Evolutionary conservation across 2,329 filamentous ascomycete genomes (phyloP), one percentile per base, ranked within the genome.

Genomic region (Stagonosporopsis vannaccii): DNA sequence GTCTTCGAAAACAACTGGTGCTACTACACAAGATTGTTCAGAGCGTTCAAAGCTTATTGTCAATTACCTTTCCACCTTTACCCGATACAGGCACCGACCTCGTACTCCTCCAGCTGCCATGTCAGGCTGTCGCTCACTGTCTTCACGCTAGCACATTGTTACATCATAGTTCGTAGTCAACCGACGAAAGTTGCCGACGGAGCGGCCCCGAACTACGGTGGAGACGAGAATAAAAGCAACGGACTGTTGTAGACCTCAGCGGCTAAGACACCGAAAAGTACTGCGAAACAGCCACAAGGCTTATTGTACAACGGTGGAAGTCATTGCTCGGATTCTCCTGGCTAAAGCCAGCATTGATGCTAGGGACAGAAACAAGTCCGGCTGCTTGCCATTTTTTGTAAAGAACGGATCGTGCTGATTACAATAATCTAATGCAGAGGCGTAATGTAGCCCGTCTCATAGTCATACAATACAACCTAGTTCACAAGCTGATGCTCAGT

Each of bases 91-190:
- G 11, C 8, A 40, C 6, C n/a, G 32, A n/a, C 32, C 17, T 37
- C 17, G 35, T 7, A 17, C 5, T 19, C 35, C n/a, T 19, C 8
- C 17, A 37, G n/a, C 6, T 7, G n/a, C 22, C 35, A 6, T 6
- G n/a, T 17, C 35, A 12, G 22, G 8, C 25, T 17, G 22, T 19
- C 3, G 23, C 28, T 46, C 20, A 35, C 15, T 36, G 19, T 15
- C 15, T 42, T 5, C 20, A 17, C 22, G 22, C 22, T 28, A 26
- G 25, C 25, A 46, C 19, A 8, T 8, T n/a, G 3, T 47, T 53
- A 36, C 50, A 53, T 53, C 42, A 47, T 53, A 53, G 50, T 30
- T 40, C 35, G 19, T 42, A 22, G n/a, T 22, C 35, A 32, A n/a
- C 20, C 19, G 17, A 33, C 35, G 43, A 36, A 13, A 42, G 35